A percentile compares a stretch with the other conserved stretches of the same genome.
phyloP scores from a whole-genome alignment of 148 eudicot genomes.

The Rheum nobile region DNA sequence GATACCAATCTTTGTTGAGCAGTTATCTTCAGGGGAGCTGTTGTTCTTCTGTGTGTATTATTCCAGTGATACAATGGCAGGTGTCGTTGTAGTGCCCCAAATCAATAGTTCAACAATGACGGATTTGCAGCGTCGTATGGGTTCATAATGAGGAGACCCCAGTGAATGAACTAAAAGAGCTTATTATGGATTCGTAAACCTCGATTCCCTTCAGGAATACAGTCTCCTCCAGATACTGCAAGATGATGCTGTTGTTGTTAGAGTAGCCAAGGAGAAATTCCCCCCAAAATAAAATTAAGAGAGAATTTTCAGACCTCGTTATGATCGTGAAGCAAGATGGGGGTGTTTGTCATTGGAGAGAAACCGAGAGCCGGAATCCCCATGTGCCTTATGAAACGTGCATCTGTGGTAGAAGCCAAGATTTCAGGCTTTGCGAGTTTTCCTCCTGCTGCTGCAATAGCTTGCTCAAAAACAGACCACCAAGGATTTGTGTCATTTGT shows the following conservation, averaged over 20 bases:
- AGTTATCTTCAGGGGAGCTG: neutral
- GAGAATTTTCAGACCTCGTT: slow-evolving; percentile 47
- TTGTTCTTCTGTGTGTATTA: neutral
- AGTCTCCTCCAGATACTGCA: slow-evolving; percentile 29
- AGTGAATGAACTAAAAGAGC: slow-evolving; percentile 55
- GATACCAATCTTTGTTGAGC: neutral
- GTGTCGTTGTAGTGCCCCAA: neutral
- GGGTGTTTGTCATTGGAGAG: slow-evolving; percentile 92
- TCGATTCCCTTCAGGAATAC: neutral
- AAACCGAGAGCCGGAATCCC: slow-evolving; percentile 88
- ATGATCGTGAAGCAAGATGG: slow-evolving; percentile 88
- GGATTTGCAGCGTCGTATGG: neutral
- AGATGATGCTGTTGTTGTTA: neutral
- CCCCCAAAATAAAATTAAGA: neutral
- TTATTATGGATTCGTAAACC: slow-evolving; percentile 49
- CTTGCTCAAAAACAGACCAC: slow-evolving; percentile 76
- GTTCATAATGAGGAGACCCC: slow-evolving; percentile 22
- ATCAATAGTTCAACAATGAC: neutral
- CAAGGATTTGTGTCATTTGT: slow-evolving; percentile 74
- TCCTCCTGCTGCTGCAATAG: slow-evolving; percentile 56
- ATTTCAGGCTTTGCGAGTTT: slow-evolving; percentile 77
- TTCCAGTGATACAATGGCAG: neutral
- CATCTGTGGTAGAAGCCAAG: slow-evolving; percentile 71
- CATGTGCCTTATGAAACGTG: slow-evolving; percentile 49
- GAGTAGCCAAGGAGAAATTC: neutral